Evolutionary conservation across 2,329 filamentous ascomycete species (phyloP).

Genomic region (Lanzia echinophila): DNA sequence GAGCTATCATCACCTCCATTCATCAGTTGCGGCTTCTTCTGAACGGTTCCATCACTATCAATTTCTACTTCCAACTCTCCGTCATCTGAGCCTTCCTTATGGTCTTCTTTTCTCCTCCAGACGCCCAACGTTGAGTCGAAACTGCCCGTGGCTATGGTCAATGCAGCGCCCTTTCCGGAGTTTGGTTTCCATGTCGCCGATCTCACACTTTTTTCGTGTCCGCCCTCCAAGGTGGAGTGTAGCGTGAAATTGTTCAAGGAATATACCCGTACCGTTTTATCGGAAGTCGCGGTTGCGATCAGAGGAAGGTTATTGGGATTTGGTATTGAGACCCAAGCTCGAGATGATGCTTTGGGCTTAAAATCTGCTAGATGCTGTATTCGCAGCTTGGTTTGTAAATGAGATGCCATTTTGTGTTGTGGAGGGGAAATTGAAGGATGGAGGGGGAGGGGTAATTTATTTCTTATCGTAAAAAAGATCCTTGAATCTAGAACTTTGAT

Average conservation of each 20-base stretch:
- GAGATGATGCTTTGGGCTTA: constrained; percentile 51
- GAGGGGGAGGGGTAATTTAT: too few relatives aligned
- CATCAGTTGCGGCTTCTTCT: constrained; percentile 19
- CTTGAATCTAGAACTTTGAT: too few relatives aligned
- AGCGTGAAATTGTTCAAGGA: constrained; percentile 74
- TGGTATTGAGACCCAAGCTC: constrained; percentile 79
- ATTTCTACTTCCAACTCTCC: constrained; percentile 41
- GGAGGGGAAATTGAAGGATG: constrained; percentile 3
- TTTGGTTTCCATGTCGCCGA: constrained; percentile 82
- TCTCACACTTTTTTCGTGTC: constrained; percentile 86
- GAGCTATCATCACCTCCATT: constrained; percentile 29
- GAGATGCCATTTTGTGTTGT: neutral
- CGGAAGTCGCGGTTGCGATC: constrained; percentile 79
- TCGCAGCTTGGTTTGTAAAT: neutral
- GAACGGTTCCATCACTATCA: constrained; percentile 13
- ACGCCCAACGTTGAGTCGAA: constrained; percentile 89
- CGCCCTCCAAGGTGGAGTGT: constrained; percentile 74
- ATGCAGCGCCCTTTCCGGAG: constrained; percentile 49
- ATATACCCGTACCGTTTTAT: constrained; percentile 84
- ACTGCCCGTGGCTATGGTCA: constrained; percentile 82
- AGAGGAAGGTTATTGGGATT: constrained; percentile 77
- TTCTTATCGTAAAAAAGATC: neutral
- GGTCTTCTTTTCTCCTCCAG: constrained; percentile 57
- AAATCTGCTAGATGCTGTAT: constrained; percentile 26
- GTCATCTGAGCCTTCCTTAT: constrained; percentile 12